A percentile compares a stretch with the other conserved stretches of the same genome.
Evolutionary conservation across 306 rosid species (phyloP).

Genomic region (Rubus idaeus): DNA sequence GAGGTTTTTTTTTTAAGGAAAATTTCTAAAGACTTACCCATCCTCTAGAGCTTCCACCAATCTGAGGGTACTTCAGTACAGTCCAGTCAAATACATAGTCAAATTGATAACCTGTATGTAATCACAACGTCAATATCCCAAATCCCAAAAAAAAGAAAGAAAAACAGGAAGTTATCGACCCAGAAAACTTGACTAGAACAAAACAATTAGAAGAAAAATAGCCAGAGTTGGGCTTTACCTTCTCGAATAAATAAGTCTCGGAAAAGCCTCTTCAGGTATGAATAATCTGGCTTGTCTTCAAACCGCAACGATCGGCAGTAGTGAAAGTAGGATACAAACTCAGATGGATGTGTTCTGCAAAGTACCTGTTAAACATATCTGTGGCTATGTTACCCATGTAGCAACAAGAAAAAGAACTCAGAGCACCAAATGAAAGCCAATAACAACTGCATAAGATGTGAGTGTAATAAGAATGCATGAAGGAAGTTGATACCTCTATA

Average conservation of each 20-base stretch:
- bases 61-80: slow-evolving; percentile 74
- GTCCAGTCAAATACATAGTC: slow-evolving; percentile 94
- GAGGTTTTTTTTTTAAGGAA: too few relatives aligned
- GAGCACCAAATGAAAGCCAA: slow-evolving; percentile 6
- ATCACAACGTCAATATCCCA: slow-evolving; percentile 24
- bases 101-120: slow-evolving; percentile 72
- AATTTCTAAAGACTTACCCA: slow-evolving; percentile 54
- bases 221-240: slow-evolving; percentile 43
- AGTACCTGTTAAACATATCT: slow-evolving; percentile 61
- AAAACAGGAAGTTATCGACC: neutral
- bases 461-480: neutral
- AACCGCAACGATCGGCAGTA: slow-evolving; percentile 94
- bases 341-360: slow-evolving; percentile 88
- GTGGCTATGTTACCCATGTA: slow-evolving; percentile 31
- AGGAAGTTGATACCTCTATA: slow-evolving; percentile 67
- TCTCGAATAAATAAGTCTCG: slow-evolving; percentile 94
- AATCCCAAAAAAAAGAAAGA: neutral
- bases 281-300: slow-evolving; percentile 99
- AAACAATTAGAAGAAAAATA: slow-evolving; percentile 5
- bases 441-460: neutral
- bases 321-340: slow-evolving; percentile 96
- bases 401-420: slow-evolving; percentile 18
- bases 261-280: slow-evolving; percentile 92
- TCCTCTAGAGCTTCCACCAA: slow-evolving; percentile 66
- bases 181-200: neutral